Conservation (phyloP, 2,329 filamentous ascomycete genomes). For the Fusarium marasasianum region DNA sequence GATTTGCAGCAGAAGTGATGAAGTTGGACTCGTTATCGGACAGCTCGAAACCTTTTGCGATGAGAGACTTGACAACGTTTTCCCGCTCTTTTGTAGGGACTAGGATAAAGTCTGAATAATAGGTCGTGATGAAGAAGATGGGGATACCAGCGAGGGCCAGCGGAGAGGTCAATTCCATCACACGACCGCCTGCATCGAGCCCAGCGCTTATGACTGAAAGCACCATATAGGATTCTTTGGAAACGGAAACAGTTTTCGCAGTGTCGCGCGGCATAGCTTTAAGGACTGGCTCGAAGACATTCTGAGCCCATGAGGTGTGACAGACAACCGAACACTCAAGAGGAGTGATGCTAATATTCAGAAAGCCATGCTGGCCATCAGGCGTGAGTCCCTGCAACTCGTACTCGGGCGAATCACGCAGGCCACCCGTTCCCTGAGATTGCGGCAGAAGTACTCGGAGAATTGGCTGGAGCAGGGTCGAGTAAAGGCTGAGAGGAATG, state of each 20-base stretch:
- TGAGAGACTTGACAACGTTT: slow-evolving; percentile 79
- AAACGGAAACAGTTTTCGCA: slow-evolving; percentile 73
- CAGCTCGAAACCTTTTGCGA: slow-evolving; percentile 85
- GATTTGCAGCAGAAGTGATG: slow-evolving; percentile 60
- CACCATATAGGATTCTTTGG: slow-evolving; percentile 83
- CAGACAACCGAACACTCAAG: slow-evolving; percentile 94
- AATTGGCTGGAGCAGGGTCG: slow-evolving; percentile 84
- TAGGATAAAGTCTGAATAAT: slow-evolving; percentile 96
- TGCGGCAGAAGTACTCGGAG: slow-evolving; percentile 83
- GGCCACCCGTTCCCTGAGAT: slow-evolving; percentile 53
- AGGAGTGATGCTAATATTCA: slow-evolving; percentile 93
- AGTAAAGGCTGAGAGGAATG: slow-evolving; percentile 82
- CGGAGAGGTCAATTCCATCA: slow-evolving; percentile 90
- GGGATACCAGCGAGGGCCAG: slow-evolving; percentile 91
- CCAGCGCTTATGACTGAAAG: slow-evolving; percentile 91
- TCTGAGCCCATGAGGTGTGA: slow-evolving; percentile 75
- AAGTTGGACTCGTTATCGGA: slow-evolving; percentile 76
- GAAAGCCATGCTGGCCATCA: slow-evolving; percentile 76
- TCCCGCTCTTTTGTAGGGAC: slow-evolving; percentile 79
- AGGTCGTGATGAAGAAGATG: slow-evolving; percentile 98
- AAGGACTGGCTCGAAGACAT: slow-evolving; percentile 79
- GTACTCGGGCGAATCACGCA: slow-evolving; percentile 47
- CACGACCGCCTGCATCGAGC: slow-evolving; percentile 88
- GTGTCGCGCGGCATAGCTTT: slow-evolving; percentile 65
- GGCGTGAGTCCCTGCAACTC: slow-evolving; percentile 58